Evolutionary conservation across 331 rosid genomes (phyloP).

Genomic region (Telfairia occidentalis): DNA sequence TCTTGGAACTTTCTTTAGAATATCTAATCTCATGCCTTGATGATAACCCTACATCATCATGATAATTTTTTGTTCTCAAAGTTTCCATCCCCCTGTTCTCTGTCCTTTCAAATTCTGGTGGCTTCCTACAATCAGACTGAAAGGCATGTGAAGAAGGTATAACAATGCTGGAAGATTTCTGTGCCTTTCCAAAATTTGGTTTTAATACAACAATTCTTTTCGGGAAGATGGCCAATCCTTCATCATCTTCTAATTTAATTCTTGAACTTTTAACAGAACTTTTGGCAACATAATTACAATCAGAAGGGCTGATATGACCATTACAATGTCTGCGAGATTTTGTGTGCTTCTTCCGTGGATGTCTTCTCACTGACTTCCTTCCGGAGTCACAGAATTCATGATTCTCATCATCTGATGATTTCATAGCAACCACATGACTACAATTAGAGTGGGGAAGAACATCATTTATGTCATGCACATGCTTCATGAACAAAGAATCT

Average conservation of each 20-base stretch:
- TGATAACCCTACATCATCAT: constrained; percentile 26
- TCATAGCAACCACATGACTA: constrained; percentile 27
- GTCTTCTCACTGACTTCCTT: constrained; percentile 39
- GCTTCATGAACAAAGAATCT: constrained; percentile 72
- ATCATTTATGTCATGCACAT: constrained; percentile 59
- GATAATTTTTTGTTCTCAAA: constrained; percentile 20
- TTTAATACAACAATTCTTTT: constrained; percentile 15
- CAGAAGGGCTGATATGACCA: constrained; percentile 30
- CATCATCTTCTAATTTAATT: constrained; percentile 17
- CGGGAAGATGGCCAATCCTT: neutral
- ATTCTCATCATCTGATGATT: constrained; percentile 32
- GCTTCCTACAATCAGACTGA: constrained; percentile 24
- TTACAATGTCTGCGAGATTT: constrained; percentile 36
- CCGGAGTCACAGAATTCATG: constrained; percentile 24
- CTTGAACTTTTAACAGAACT: constrained; percentile 36
- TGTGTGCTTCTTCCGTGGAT: constrained; percentile 23
- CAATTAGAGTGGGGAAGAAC: constrained; percentile 34
- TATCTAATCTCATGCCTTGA: constrained; percentile 51
- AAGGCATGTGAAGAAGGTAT: constrained; percentile 25
- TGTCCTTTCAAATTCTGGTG: constrained; percentile 26
- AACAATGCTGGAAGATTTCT: constrained; percentile 23
- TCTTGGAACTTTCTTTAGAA: constrained; percentile 70
- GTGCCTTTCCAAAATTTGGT: constrained; percentile 29
- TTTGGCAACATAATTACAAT: constrained; percentile 28
- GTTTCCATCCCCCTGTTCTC: constrained; percentile 35